A percentile compares a stretch with the other conserved stretches of the same genome.
Evolutionary conservation across 176 grass and related monocot species (phyloP).

Genomic region (Oryza longistaminata): DNA sequence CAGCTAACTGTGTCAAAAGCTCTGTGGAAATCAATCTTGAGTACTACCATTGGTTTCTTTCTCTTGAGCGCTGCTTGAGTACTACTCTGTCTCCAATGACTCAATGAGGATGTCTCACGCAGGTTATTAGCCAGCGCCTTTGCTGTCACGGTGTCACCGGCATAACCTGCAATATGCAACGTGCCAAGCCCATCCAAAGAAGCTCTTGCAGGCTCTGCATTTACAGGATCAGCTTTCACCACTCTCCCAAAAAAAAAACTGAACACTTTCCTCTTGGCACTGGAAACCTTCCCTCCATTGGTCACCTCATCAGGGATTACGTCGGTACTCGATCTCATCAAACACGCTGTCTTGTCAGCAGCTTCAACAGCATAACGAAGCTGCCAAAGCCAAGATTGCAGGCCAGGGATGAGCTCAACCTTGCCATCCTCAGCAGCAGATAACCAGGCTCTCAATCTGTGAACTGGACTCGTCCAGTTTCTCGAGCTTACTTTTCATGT

Average conservation of each 20-base stretch:
- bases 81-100: not conserved
- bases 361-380: conserved; percentile 11
- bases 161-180: not conserved
- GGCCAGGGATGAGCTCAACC: not conserved
- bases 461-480: not conserved
- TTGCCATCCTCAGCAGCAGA: not conserved
- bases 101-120: conserved; percentile 9
- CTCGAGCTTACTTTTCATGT: conserved; percentile 6
- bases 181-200: not conserved
- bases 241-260: not conserved
- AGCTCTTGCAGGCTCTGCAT: conserved; percentile 1
- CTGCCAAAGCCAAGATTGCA: conserved; percentile 21
- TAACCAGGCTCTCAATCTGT: conserved; percentile 2
- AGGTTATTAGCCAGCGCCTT: not conserved
- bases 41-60: too few species aligned
- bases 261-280: not conserved
- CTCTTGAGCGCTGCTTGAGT: too few species aligned
- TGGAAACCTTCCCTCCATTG: not conserved
- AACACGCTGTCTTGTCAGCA: conserved; percentile 21
- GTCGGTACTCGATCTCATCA: conserved; percentile 28
- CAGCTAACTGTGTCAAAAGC: too few species aligned
- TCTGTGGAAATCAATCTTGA: too few species aligned
- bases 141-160: not conserved
- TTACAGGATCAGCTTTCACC: not conserved
- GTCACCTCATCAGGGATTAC: not conserved